Evolutionary conservation across 2,329 filamentous ascomycete genomes (phyloP), one percentile per base, ranked within the genome.

Genomic region (Ramichloridium luteum): DNA sequence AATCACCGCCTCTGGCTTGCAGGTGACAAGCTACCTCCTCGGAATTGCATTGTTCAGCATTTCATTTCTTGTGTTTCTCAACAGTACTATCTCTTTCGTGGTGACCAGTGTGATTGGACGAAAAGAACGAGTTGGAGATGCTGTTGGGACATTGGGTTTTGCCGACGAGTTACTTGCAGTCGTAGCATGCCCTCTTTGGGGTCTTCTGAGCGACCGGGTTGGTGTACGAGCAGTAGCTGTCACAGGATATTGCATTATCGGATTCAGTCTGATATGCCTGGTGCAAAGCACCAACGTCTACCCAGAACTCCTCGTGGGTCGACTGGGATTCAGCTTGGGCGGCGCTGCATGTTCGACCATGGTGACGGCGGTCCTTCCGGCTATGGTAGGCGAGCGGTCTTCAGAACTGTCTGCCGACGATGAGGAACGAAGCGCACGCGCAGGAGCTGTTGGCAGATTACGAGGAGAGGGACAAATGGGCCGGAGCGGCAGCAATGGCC

Each of bases 331-430:
- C 58, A 90, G 86, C 44, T 47, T 94, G 12, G 90, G 90, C 14
- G 90, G 82, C 13, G 85, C 86, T n/a, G 90, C 88, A 13, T 67
- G 63, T 20, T 57, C 85, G 10, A 96, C 90, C 1, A 98, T 98
- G 90, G 90, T 98, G 13, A 96, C 90, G 6, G 90, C 90, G 3
- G 84, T 93, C 27, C 66, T 98, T 14, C 90, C 90, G 1, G 77
- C 68, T 16, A 74, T 80, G 58, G 72, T 72, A 8, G 48, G 48
- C 10, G 38, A 46, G 16, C 41, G 36, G 16, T 12, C 27, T n/a
- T 20, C 13, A 8, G 26, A 28, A 13, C 25, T 16, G 11, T 20
- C n/a, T n/a, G 30, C 30, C 11, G 30, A 38, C 6, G 34, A 34
- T 17, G 35, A 45, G 25, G 46, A 47, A 32, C 30, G 42, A 13